Evolutionary conservation across 2,329 filamentous ascomycete species (phyloP), one percentile per base, ranked within the genome.

Genomic region (Trichoderma guizhouense): DNA sequence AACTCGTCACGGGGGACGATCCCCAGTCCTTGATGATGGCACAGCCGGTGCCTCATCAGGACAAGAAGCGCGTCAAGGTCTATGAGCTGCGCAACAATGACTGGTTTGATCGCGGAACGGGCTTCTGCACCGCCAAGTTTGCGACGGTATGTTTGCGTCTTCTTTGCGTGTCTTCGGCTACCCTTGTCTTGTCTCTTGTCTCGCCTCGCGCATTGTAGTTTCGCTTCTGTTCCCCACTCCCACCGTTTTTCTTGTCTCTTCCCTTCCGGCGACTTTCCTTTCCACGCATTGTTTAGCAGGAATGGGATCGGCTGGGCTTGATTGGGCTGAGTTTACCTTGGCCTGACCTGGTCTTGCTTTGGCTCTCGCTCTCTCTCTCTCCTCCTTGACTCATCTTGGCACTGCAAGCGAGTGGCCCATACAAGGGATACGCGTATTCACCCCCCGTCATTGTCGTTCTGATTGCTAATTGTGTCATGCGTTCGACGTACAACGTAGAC

Each of bases 21-120:
- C 81, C 84, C 82, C 86, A 89, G 83, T 86, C 86, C 82, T 85
- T 86, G 89, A 90, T 89, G 86, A 91, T 91, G 89, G 89, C 89
- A 89, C 89, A 91, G 85, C 83, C 85, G 78, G 88, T 90, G 89
- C 89, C 89, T 89, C 88, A 90, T 88, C 87, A 86, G 84, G 89
- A 91, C 79, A 89, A 86, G 84, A 90, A 88, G 82, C 88, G 96
- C 87, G 96, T 98, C 83, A 99, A 99, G 87, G 96, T 99, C 81
- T 99, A 99, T 83, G 96, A 98, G 86, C 89, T 99, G 79, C 94
- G 93, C 82, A 94, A 97, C 84, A 97, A 97, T 87, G 96, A 98
- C 89, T 99, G 96, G 96, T 98, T 95, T 81, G 96, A 99, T 84
- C 89, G 95, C 79, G 96, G 96, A 75, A 99, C 96, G 62, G 96